A percentile compares a stretch with the other conserved stretches of the same genome.
These are phyloP conservation scores for Stipa capillata DNA, from an alignment of 176 grass and related monocot species.

Conservation along the genomic window DNA sequence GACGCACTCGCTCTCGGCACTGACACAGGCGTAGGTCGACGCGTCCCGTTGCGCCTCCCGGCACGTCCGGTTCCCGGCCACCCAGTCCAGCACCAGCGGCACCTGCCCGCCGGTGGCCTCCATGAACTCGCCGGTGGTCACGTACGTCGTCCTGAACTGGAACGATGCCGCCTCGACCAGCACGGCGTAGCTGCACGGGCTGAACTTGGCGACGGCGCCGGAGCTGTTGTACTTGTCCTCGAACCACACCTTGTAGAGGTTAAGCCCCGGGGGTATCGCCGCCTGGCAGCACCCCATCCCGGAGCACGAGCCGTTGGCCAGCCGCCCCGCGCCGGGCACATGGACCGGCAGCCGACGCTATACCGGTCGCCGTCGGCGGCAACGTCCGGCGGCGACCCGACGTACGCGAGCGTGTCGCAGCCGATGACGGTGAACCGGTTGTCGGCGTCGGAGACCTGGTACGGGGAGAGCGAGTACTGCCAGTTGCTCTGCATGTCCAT, in stretches of 20 bases:
- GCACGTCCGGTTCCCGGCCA: slow-evolving; percentile 20
- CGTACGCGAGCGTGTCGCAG: slow-evolving; percentile 25
- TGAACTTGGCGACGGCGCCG: neutral
- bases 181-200: slow-evolving; percentile 32
- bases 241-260: neutral
- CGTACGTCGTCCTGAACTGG: slow-evolving; percentile 8
- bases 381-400: neutral
- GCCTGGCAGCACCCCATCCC: slow-evolving; percentile 50
- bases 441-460: neutral
- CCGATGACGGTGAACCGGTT: slow-evolving; percentile 53
- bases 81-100: slow-evolving; percentile 45
- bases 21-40: slow-evolving; percentile 9
- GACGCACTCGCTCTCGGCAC: slow-evolving; percentile 15
- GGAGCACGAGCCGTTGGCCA: slow-evolving; percentile 10
- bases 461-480: neutral
- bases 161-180: slow-evolving; percentile 28
- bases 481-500: neutral
- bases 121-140: neutral
- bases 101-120: neutral
- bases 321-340: neutral
- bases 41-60: neutral
- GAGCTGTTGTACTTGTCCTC: neutral
- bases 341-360: no score
- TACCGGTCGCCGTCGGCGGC: no score
- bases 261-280: slow-evolving; percentile 11